Evolutionary conservation across 2,329 filamentous ascomycete species (phyloP), one percentile per base, ranked within the genome.

Genomic region (Kalaharituber pfeilii): DNA sequence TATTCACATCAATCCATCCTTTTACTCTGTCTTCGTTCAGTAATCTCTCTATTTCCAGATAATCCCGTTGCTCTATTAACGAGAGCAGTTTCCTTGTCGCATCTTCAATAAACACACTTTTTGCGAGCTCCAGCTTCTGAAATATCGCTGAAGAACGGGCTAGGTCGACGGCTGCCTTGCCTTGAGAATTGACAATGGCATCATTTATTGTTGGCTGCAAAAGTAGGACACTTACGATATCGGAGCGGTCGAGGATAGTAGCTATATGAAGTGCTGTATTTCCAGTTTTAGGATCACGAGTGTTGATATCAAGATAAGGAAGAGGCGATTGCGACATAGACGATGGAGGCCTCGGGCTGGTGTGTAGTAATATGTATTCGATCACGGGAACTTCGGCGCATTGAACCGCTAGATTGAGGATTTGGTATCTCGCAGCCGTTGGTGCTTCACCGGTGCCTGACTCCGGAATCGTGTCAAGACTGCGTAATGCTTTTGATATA

Each of bases 61-160:
- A 91, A 61, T 91, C 81, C 50, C 78, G 78, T 25, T 75, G 73
- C 2, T 73, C 72, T 30, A 95, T 81, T 52, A 94, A 73, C 13
- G 81, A 77, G 64, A 96, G 89, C 6, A 96, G 81, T 66, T 89
- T 80, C 64, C 80, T 81, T 13, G 93, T 79, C 67, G 89, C 93
- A 59, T 75, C 76, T 64, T 98, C 91, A 54, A 93, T 82, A 67
- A 89, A 96, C 51, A 95, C 73, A 3, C 88, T 94, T 45, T 88
- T 79, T 7, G 87, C 82, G 15, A 96, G 79, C 68, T 98, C 91
- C 52, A 98, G 75, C 65, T 89, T 82, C 69, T 96, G 88, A 71
- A 94, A 96, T 54, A 96, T 95, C 18, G 96, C 89, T 1, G 91
- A 86, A 25, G 81, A 95, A 36, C 88, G 81, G 3, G 91, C 86